A percentile compares a stretch with the other conserved stretches of the same genome.
phyloP scores from a whole-genome alignment of 2,329 filamentous ascomycete species.

The Pseudomassariella vexata region DNA sequence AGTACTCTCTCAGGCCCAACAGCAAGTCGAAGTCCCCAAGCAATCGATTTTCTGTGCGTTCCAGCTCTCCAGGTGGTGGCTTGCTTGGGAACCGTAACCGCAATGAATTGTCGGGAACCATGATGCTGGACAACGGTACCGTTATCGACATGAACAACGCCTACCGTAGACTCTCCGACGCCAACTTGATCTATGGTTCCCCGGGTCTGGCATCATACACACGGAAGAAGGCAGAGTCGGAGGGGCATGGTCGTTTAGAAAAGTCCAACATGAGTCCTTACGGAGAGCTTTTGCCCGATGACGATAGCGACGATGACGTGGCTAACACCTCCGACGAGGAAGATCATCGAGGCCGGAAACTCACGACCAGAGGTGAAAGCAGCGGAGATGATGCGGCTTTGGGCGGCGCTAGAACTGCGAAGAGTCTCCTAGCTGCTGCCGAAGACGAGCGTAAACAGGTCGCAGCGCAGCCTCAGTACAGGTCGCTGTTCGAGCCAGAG shows the following conservation, averaged over 20 bases:
- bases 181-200: conserved; percentile 57
- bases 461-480: conserved; percentile 50
- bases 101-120: conserved; percentile 27
- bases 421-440: conserved; percentile 64
- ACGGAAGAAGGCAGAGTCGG: conserved; percentile 42
- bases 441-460: conserved; percentile 71
- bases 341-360: conserved; percentile 54
- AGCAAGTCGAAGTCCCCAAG: conserved; percentile 50
- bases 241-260: conserved; percentile 49
- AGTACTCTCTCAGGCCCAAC: conserved; percentile 32
- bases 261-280: conserved; percentile 64
- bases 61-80: conserved; percentile 37
- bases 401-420: conserved; percentile 29
- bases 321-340: conserved; percentile 60
- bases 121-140: conserved; percentile 55
- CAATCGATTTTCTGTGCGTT: conserved; percentile 41
- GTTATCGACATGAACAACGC: conserved; percentile 63
- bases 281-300: conserved; percentile 58
- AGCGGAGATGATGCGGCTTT: conserved; percentile 25
- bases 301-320: conserved; percentile 60
- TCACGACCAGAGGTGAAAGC: conserved; percentile 40
- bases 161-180: conserved; percentile 67
- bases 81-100: conserved; percentile 28
- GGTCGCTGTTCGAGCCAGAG: conserved; percentile 62
- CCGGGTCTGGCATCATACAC: conserved; percentile 59